Evolutionary conservation across 495 filamentous ascomycete genomes (phyloP), one percentile per base, ranked within the genome.

Genomic region (Melanomma pulvis-pyrius): DNA sequence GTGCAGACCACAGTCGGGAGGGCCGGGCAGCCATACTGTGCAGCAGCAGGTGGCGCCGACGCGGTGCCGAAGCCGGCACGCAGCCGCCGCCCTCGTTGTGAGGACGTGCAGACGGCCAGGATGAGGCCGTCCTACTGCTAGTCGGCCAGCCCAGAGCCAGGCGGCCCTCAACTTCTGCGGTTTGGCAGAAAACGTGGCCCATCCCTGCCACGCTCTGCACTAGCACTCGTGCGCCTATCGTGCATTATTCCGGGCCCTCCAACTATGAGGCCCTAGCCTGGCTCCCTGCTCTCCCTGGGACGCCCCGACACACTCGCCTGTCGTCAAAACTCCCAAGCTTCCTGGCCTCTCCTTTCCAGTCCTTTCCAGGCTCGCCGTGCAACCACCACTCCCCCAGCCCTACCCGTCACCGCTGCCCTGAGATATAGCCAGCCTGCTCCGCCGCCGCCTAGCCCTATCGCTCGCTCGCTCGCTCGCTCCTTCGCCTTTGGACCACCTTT

Each of bases 171-270:
- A 22, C 7, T 5, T 32, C 19, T 24, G 47, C 29, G 54, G 5
- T 47, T 30, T 30, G 28, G 46, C 51, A 19, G 22, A 56, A 64
- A 65, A 65, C 63, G 63, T 65, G 63, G 63, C 52, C 46, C 59
- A 41, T 55, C 63, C 52, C 52, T 56, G 28, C 39, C 4, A 15
- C n/a, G n/a, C 17, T n/a, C 30, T 13, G 44, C 65, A 59, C 57
- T 61, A 26, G 15, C 4, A 56, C 26, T 56, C 53, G 63, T 67
- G 64, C 64, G 64, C 67, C 68, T 66, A 65, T 70, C 67, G 61
- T 70, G 67, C 67, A 65, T 65, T 70, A n/a, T 44, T 44, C 39
- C 39, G 39, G 39, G 39, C 39, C n/a, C n/a, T n/a, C n/a, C n/a
- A n/a, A n/a, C 54, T 30, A 49, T 28, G 12, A 8, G 36, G 4